Evolutionary conservation across 2,329 filamentous ascomycete species (phyloP).

Genomic region (Didymella glomerata): DNA sequence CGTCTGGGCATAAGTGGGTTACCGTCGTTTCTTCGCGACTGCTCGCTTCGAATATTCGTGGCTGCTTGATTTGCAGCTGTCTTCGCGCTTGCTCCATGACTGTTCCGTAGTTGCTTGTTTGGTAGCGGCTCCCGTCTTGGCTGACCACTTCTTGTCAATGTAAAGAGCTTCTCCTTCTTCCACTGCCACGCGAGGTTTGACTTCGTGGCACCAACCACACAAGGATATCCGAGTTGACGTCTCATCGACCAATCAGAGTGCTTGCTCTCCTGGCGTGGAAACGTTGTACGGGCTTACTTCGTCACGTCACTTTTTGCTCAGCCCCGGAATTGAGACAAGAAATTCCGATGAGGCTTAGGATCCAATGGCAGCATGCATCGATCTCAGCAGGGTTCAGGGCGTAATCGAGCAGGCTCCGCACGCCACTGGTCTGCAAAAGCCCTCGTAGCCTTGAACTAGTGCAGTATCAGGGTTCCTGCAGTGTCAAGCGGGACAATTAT

Average conservation of each 20-base stretch:
- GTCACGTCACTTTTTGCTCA: background rate
- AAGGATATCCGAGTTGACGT: background rate
- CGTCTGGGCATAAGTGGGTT: background rate
- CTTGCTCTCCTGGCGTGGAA: background rate
- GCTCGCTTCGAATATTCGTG: background rate
- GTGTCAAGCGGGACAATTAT: background rate
- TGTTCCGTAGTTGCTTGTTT: background rate
- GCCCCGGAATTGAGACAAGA: background rate
- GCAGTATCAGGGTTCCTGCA: background rate
- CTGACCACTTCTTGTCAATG: background rate
- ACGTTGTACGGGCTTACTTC: background rate
- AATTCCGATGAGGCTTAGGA: background rate
- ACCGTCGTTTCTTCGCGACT: background rate
- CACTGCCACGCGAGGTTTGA: background rate
- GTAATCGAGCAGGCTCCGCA: background rate
- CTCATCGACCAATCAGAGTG: background rate
- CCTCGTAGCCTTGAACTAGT: background rate
- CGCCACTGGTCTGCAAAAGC: background rate
- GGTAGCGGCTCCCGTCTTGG: background rate
- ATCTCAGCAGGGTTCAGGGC: background rate
- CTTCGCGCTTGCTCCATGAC: background rate
- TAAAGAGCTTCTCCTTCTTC: background rate
- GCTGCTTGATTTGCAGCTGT: background rate
- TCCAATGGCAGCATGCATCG: background rate
- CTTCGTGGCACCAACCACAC: background rate